Conservation (phyloP, 257 asterid genomes). For the Agastache rugosa region DNA sequence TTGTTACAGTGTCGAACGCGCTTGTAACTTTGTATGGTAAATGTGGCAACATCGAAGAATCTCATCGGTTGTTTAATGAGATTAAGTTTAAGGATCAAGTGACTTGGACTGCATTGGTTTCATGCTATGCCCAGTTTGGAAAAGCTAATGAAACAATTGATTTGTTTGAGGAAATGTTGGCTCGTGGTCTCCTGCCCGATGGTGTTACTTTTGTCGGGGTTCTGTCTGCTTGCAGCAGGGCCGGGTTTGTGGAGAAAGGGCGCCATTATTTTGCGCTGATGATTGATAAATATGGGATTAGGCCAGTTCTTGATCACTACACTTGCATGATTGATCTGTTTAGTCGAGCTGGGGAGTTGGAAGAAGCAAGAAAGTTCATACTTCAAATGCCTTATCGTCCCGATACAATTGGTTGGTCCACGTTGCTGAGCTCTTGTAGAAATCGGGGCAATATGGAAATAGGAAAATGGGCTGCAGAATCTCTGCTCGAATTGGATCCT, state of each 20-base stretch:
- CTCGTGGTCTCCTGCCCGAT: constrained; percentile 68
- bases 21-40: constrained; percentile 80
- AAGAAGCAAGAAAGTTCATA: constrained; percentile 77
- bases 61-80: constrained; percentile 66
- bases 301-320: constrained; percentile 63
- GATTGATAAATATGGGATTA: constrained; percentile 58
- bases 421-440: constrained; percentile 75
- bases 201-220: constrained; percentile 80
- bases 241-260: constrained; percentile 78
- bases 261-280: constrained; percentile 65
- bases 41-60: constrained; percentile 79
- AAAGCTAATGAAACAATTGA: constrained; percentile 71
- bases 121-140: constrained; percentile 90
- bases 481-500: constrained; percentile 69
- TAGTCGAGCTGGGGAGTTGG: constrained; percentile 80
- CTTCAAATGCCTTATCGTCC: constrained; percentile 72
- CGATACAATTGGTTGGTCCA: constrained; percentile 68
- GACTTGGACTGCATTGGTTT: constrained; percentile 87
- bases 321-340: constrained; percentile 78
- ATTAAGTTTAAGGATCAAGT: constrained; percentile 70
- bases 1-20: constrained; percentile 82
- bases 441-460: constrained; percentile 63
- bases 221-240: constrained; percentile 90
- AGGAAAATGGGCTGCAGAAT: constrained; percentile 80
- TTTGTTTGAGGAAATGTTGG: constrained; percentile 78